Base-by-base conservation (phyloP, 192 early-diverging fungal genomes). In the Podila minutissima region DNA sequence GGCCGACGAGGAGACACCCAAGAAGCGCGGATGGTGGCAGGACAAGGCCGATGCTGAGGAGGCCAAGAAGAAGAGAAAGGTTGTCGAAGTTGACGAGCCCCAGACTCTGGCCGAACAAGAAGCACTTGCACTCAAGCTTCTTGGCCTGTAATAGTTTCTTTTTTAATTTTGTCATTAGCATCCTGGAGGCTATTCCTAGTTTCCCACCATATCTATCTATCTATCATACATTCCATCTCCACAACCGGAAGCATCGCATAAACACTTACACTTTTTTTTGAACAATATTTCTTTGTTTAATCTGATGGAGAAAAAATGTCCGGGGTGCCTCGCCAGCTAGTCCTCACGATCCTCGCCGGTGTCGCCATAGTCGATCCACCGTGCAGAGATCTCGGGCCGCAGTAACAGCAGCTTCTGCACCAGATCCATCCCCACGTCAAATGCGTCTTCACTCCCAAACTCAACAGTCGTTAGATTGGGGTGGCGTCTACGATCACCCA, bases 51-150 rank as follows among this genome's bases (percentile, higher is more conserved):
- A 84, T 24, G 86, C 82, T n/a, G 83, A 85, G 48, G 84, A 83
- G 46, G 69, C 69, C 33, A 78, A 73, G 67, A 87, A 87, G 69
- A 86, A 73, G 69, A 65, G 69, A 26, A 84, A 83, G 68, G 66
- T 90, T 10, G 75, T 90, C 35, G 84, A 88, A 62, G 74, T 87
- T 20, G 88, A 86, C 31, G 84, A 86, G 58, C 89, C 89, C 28
- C 75, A 86, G 67, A 90, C 88, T 17, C 71, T 91, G 26, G 84
- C 84, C 63, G 90, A 91, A 65, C 88, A 91, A 75, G 90, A 91
- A 83, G 86, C 84, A 37, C 72, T 91, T 59, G 90, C 88, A 2
- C 83, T 91, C 57, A 83, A 83, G 55, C 74, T 91, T 51, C 75
- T 91, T 19, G 76, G 76, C 26, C 13, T 79, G 65, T 79, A 78